Percentiles rank a stretch among this genome's conserved stretches.
These are phyloP conservation scores for Lonicera japonica DNA, from an alignment of 129 eudicot genomes.

Conservation along the genomic window DNA sequence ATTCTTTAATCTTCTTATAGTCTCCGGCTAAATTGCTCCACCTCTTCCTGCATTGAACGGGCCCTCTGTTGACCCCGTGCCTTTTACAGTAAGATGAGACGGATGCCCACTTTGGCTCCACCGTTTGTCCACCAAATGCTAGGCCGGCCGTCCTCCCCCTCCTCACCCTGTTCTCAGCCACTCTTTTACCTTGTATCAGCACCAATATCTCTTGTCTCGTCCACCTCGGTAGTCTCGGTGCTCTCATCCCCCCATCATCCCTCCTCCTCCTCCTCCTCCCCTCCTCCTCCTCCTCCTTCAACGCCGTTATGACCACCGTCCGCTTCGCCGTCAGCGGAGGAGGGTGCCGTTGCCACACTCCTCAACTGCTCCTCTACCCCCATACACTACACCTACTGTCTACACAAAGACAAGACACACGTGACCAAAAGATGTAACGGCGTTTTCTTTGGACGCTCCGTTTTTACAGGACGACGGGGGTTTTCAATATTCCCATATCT, in stretches of 20 bases:
- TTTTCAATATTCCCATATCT: too few species aligned
- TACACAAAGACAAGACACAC: conserved; percentile 12
- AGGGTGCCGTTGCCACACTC: conserved; percentile 21
- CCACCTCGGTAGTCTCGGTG: conserved; percentile 62
- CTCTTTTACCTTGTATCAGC: conserved; percentile 57
- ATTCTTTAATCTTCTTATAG: conserved; percentile 78
- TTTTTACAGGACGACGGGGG: background rate
- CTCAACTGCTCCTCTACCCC: conserved; percentile 33
- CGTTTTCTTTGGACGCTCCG: conserved; percentile 25
- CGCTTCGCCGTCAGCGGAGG: conserved; percentile 16
- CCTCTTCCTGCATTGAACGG: conserved; percentile 92
- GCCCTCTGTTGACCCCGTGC: conserved; percentile 87
- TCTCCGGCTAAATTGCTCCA: conserved; percentile 95
- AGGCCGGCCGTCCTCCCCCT: conserved; percentile 44
- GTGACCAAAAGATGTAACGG: conserved; percentile 37
- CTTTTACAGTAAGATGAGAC: conserved; percentile 78
- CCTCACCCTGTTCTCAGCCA: conserved; percentile 75
- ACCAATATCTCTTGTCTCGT: conserved; percentile 64
- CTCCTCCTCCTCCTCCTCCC: background rate
- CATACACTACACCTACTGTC: conserved; percentile 17
- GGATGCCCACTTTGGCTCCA: conserved; percentile 87
- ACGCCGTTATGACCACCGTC: conserved; percentile 12
- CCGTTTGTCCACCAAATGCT: conserved; percentile 43
- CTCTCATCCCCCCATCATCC: conserved; percentile 30
- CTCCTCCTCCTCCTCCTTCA: too few species aligned